phyloP scores from a whole-genome alignment of 2,329 filamentous ascomycete species.

The Colletotrichum acutatum region DNA sequence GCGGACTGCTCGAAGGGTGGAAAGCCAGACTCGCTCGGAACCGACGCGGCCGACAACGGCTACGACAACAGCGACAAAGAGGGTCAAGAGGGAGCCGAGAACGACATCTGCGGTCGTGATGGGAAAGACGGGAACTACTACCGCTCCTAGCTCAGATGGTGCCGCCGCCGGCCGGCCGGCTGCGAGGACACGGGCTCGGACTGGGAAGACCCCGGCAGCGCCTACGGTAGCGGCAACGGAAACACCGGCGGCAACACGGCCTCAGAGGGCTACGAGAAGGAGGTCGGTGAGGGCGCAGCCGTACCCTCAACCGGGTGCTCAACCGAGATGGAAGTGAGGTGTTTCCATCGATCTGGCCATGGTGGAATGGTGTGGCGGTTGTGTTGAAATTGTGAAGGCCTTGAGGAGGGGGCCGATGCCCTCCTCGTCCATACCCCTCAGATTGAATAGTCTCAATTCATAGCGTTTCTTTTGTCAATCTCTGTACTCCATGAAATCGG shows the following conservation, averaged over 20 bases:
- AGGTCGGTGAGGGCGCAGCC: constrained; percentile 18
- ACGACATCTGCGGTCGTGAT: neutral
- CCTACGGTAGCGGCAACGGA: neutral
- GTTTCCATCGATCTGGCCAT: neutral
- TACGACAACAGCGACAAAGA: neutral
- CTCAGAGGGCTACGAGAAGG: constrained; percentile 22
- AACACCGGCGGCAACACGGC: constrained; percentile 1
- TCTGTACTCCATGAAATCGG: neutral
- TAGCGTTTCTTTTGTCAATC: constrained; percentile 4
- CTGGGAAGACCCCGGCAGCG: neutral
- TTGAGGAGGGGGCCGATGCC: neutral
- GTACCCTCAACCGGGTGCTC: constrained; percentile 13
- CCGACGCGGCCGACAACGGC: constrained; percentile 6
- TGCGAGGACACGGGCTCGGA: neutral
- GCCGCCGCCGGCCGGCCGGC: neutral
- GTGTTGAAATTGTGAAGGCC: neutral
- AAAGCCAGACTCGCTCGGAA: constrained; percentile 28
- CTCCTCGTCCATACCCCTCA: neutral
- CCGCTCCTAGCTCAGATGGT: neutral
- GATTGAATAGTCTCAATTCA: constrained; percentile 7
- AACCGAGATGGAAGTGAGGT: constrained; percentile 25
- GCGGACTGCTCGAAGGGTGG: constrained; percentile 22
- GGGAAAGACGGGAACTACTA: neutral
- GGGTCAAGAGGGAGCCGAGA: constrained; percentile 18
- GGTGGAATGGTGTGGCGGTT: neutral